Evolutionary conservation across 495 filamentous ascomycete species (phyloP), one percentile per base, ranked within the genome.

Genomic region (Penicillium lagena): DNA sequence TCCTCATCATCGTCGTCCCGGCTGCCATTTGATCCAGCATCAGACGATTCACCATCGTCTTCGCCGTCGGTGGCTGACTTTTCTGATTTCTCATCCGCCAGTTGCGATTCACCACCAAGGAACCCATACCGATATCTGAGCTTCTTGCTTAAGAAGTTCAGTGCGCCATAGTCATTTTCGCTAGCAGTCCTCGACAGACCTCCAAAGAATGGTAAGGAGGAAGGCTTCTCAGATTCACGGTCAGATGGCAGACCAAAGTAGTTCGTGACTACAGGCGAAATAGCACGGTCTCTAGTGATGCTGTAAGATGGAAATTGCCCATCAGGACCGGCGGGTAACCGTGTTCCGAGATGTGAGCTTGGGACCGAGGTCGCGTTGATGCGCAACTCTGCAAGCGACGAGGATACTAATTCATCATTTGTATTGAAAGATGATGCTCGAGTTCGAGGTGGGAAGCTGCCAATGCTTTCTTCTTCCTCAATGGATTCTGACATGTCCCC

Each of bases 111-210:
- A 31, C 60, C 64, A 3, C 59, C 51, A 44, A 70, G 63, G 31
- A 75, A 62, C 35, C 67, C 54, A 56, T 68, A 64, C 43, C 63
- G 51, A 45, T 70, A 71, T 30, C 68, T 65, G 13, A 74, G 60
- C 45, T 71, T 74, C 27, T 75, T 67, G 33, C 82, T 82, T 77
- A 45, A 73, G 70, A 43, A 87, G 49, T 46, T 86, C 76, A 49
- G 63, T 10, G 58, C 71, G 15, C 78, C 76, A 35, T 78, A 75
- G n/a, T 78, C 79, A 1, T 71, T 71, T 9, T 73, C 75, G 12
- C 64, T 61, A 29, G 63, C 45, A 63, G 64, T 50, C 31, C 56
- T 44, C 35, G 52, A 37, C 35, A 56, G 35, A 59, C 65, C 22
- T 47, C 62, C 55, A 60, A 69, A 71, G 35, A 66, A 58, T 40